Percentiles rank a stretch among this genome's conserved stretches.
Evolutionary conservation across 2,329 filamentous ascomycete genomes (phyloP).

Genomic region (Mycogone perniciosa): DNA sequence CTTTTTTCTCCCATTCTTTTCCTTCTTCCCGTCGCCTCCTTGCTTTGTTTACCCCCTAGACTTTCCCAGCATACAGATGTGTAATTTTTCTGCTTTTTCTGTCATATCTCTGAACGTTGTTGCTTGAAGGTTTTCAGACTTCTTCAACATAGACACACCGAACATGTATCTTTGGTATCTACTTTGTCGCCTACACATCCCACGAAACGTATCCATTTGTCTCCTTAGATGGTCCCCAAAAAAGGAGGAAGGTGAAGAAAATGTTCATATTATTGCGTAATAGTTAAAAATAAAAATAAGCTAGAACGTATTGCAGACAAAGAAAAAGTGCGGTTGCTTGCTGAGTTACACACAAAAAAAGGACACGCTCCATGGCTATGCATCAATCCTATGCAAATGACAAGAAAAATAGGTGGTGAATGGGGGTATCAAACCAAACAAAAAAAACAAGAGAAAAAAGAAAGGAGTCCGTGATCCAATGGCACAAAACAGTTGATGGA

Average conservation of each 20-base stretch:
- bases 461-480: background rate
- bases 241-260: background rate
- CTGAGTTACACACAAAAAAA: background rate
- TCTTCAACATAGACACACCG: too few species aligned
- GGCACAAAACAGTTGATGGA: background rate
- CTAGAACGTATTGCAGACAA: conserved; percentile 11
- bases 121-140: background rate
- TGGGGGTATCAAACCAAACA: conserved; percentile 9
- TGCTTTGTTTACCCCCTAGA: conserved; percentile 13
- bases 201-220: background rate
- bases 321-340: background rate
- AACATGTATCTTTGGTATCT: too few species aligned
- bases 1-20: conserved; percentile 9
- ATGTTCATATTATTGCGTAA: background rate
- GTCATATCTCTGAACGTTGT: background rate
- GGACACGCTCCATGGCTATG: conserved; percentile 19
- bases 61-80: conserved; percentile 7
- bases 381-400: conserved; percentile 9
- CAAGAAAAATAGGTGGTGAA: conserved; percentile 7
- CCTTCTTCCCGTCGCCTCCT: conserved; percentile 8
- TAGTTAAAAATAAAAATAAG: conserved; percentile 12
- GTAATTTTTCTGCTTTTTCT: background rate
- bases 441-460: background rate
- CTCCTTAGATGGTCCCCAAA: background rate
- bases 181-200: background rate